Base-by-base conservation (phyloP, 1,284 basidiomycete species). In the Fomitopsis schrenkii region DNA sequence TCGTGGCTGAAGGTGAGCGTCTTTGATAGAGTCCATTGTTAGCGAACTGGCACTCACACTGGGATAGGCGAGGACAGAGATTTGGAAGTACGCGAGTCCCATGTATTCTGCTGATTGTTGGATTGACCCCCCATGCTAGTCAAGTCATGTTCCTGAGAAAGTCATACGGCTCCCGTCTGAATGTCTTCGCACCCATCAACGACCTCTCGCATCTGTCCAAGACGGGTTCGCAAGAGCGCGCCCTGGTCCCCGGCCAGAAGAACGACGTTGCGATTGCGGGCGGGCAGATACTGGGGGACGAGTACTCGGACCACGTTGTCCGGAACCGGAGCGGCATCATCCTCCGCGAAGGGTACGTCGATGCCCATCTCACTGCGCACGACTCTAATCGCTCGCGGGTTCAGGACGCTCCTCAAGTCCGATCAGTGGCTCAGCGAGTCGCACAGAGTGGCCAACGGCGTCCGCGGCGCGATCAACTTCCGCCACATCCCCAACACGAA, bases 401-500 rank as follows among this genome's bases (percentile, higher is more conserved):
- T 41, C 60, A 94, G 93, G 52, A 95, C 90, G 2, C 80, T 95
- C 3, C 80, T 95, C 58, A 98, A 98, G 78, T 94, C 92, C 14
- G 95, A 97, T 72, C 88, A 92, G 70, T 97, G 96, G 95, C 76
- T 89, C 30, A 82, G 85, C 19, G 87, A 94, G 71, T 88, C 87
- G 42, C 77, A 83, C 45, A 79, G 80, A 33, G 81, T 88, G 26
- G 83, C 84, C 35, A 79, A 87, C 62, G 87, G 83, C 56, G 83
- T 99, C 52, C 89, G 94, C 1, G 97, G 97, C 9, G 95, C 94
- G 1, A 91, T 95, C 75, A 98, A 98, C 72, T 98, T 98, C 80
- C 86, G 97, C 59, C 90, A 91, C 62, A 87, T 98, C 35, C 85
- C 88, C 0, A 83, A 83, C 3, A 91, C 90, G n/a, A 88, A 88